These are phyloP conservation scores for Erigeron canadensis DNA, from an alignment of 129 eudicot genomes.

Conservation along the genomic window DNA sequence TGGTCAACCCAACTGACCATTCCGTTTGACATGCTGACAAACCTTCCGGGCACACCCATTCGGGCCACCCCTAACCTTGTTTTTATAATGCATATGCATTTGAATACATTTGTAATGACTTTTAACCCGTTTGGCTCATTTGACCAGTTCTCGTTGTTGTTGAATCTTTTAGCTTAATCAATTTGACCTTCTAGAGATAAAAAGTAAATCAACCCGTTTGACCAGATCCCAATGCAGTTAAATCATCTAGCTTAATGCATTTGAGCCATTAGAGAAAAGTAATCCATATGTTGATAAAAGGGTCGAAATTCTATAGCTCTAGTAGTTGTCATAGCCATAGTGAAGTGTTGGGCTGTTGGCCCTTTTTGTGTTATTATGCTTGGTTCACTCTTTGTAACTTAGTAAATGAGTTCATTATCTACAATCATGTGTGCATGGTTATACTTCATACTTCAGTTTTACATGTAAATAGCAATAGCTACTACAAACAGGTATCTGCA, in stretches of 20 bases:
- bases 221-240: background rate
- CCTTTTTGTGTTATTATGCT: constrained; percentile 2
- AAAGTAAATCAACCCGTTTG: background rate
- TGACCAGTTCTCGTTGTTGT: background rate
- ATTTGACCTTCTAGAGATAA: background rate
- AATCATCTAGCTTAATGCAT: background rate
- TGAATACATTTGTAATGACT: background rate
- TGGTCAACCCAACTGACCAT: no score
- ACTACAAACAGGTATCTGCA: background rate
- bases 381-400: background rate
- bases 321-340: background rate
- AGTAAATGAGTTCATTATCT: background rate
- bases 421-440: constrained; percentile 10
- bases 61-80: background rate
- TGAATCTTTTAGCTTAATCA: background rate
- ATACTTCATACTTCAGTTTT: constrained; percentile 10
- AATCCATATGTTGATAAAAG: no score
- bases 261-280: background rate
- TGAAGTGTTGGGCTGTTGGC: background rate
- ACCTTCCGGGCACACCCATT: no score
- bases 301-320: background rate
- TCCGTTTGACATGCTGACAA: no score
- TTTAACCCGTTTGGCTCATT: background rate
- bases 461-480: constrained; percentile 11
- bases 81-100: background rate